Percentiles rank a stretch among this genome's conserved stretches.
phyloP scores from a whole-genome alignment of 805 yeast species.

The Diddensiella transvaalensis region DNA sequence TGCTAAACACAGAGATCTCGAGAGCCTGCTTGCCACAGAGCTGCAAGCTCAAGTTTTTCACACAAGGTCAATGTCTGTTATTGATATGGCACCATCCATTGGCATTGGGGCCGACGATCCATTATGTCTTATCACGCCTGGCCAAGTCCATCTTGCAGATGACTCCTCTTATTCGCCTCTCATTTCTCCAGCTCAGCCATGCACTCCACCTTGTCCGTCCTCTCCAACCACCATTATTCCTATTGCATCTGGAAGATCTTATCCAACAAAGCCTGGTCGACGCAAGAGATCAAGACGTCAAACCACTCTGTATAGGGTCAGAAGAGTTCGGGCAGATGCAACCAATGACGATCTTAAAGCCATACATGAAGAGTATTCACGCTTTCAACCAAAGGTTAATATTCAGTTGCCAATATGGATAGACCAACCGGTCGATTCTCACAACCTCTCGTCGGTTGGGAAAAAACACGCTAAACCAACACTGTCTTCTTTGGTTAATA shows the following conservation, averaged over 20 bases:
- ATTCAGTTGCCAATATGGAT: slow-evolving; percentile 13
- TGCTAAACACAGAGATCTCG: too few relatives aligned
- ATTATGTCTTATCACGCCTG: too few relatives aligned
- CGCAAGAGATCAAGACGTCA: slow-evolving; percentile 9
- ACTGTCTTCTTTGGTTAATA: slow-evolving; percentile 2
- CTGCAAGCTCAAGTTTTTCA: too few relatives aligned
- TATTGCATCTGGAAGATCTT: not conserved
- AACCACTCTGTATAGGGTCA: slow-evolving; percentile 7
- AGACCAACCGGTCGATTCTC: slow-evolving; percentile 3
- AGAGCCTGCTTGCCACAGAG: not conserved
- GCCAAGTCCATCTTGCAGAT: too few relatives aligned
- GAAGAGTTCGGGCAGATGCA: slow-evolving; percentile 7
- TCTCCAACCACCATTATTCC: not conserved
- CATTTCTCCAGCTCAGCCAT: not conserved
- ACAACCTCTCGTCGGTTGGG: not conserved
- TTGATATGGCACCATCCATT: too few relatives aligned
- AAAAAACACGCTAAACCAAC: not conserved
- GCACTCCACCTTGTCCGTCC: not conserved
- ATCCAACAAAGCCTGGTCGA: not conserved
- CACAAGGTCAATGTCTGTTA: too few relatives aligned
- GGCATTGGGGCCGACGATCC: too few relatives aligned
- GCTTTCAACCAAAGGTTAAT: slow-evolving; percentile 6
- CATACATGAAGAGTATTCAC: slow-evolving; percentile 8
- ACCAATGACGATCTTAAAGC: slow-evolving; percentile 9
- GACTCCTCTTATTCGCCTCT: not conserved